Base-by-base conservation (phyloP, 345 rosid species). In the Brassica cretica region DNA sequence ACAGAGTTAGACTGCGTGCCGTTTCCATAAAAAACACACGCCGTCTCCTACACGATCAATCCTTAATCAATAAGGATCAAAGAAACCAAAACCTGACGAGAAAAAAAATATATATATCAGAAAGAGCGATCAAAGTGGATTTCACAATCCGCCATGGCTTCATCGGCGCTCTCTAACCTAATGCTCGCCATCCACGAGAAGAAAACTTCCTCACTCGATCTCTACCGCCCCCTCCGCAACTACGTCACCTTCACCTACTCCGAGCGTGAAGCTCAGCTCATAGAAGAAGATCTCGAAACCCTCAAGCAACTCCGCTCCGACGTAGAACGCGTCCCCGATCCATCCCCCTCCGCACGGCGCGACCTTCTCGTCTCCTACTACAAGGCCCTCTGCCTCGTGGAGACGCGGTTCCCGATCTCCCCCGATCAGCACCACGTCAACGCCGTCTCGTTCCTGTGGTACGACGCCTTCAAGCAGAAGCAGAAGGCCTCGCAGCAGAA, bases 391-490 rank as follows among this genome's bases (percentile, higher is more conserved):
- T 91, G 88, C 82, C 85, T 90, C 24, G 81, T 93, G 71, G 99
- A 95, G 85, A 93, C 97, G 1, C 96, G 98, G 30, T 95, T 95
- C 86, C 99, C 99, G 0, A 95, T 95, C 78, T 95, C 99, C 66
- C 87, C 99, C 3, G 97, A 93, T 33, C 73, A 72, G 62, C 91
- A 93, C 76, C 97, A 91, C 88, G 83, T 93, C 78, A 90, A 91
- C 82, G 72, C 94, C 77, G 58, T 95, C 75, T 84, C 92, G 2
- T 95, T 95, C 83, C 32, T 84, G 1, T 95, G 99, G 99, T 65
- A 87, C 82, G 99, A 95, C 39, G 91, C 99, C 60, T 95, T 95
- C 78, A 95, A 91, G 87, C 91, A 68, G 76, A 95, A 90, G 86
- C 84, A 80, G 25, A 95, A 95, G 79, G 88, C 98, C 3, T 77